These are phyloP conservation scores for Byssochlamys sp. DNA, from an alignment of 2,329 filamentous ascomycete species.

Conservation along the genomic window DNA sequence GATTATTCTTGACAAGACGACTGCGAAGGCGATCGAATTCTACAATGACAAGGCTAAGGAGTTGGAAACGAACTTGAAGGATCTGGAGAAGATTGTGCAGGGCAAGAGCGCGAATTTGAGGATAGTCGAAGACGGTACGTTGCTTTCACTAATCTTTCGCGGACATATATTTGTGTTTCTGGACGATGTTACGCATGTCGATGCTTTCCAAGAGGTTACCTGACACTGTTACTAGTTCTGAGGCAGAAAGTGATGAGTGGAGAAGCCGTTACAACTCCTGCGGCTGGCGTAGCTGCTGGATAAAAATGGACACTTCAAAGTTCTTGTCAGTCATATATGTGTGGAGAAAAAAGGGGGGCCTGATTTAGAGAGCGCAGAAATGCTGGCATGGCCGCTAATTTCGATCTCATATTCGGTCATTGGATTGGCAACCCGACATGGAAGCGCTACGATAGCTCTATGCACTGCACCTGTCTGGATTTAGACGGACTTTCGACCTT, in stretches of 20 bases:
- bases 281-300: conserved; percentile 20
- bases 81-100: conserved; percentile 59
- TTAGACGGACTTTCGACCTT: no score
- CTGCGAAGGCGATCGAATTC: conserved; percentile 54
- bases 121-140: conserved; percentile 75
- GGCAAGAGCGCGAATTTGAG: conserved; percentile 75
- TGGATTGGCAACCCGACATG: background rate
- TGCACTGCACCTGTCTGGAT: no score
- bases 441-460: no score
- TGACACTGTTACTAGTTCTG: conserved; percentile 32
- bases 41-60: conserved; percentile 61
- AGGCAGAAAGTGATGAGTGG: conserved; percentile 44
- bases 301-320: conserved; percentile 2
- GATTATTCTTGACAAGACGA: conserved; percentile 26
- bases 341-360: background rate
- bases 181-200: conserved; percentile 5
- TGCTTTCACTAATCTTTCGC: background rate
- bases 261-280: conserved; percentile 27
- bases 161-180: background rate
- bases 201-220: conserved; percentile 6
- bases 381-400: background rate
- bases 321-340: background rate
- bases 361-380: background rate
- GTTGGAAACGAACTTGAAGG: conserved; percentile 54
- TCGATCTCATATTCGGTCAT: background rate